Percentiles rank a stretch among this genome's conserved stretches.
phyloP scores from a whole-genome alignment of 352 stramenopile genomes.

The Globisporangium perplexum region DNA sequence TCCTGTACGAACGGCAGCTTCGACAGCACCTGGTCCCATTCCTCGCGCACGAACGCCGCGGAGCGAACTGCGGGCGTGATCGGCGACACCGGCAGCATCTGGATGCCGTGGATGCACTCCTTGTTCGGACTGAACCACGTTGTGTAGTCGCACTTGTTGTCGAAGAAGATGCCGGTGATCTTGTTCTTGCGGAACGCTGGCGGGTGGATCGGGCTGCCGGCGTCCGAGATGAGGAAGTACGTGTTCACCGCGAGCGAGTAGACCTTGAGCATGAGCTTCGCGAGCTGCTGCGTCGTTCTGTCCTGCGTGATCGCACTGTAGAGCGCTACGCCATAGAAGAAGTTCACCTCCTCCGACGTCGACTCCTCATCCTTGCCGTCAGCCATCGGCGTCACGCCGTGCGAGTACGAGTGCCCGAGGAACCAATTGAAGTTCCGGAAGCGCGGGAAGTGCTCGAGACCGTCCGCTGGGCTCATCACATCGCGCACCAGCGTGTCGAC shows the following conservation, averaged over 20 bases:
- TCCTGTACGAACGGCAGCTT: conserved; percentile 45
- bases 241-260: conserved; percentile 52
- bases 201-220: conserved; percentile 38
- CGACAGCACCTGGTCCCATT: conserved; percentile 55
- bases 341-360: conserved; percentile 68
- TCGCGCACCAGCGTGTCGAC: conserved; percentile 53
- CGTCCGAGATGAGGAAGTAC: conserved; percentile 55
- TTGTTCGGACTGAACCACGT: conserved; percentile 73
- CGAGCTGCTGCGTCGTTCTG: conserved; percentile 22
- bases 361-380: conserved; percentile 71
- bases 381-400: conserved; percentile 61
- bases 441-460: conserved; percentile 41
- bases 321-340: conserved; percentile 51
- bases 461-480: conserved; percentile 27
- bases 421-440: conserved; percentile 67
- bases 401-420: conserved; percentile 59
- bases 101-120: conserved; percentile 73
- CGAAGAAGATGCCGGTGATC: conserved; percentile 66
- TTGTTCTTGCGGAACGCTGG: conserved; percentile 55
- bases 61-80: conserved; percentile 38
- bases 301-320: conserved; percentile 49
- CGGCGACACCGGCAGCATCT: conserved; percentile 65
- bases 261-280: conserved; percentile 56
- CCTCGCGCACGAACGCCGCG: conserved; percentile 39
- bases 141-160: conserved; percentile 73